phyloP scores from a whole-genome alignment of 2,329 filamentous ascomycete species.

The Aschersonia sp. region DNA sequence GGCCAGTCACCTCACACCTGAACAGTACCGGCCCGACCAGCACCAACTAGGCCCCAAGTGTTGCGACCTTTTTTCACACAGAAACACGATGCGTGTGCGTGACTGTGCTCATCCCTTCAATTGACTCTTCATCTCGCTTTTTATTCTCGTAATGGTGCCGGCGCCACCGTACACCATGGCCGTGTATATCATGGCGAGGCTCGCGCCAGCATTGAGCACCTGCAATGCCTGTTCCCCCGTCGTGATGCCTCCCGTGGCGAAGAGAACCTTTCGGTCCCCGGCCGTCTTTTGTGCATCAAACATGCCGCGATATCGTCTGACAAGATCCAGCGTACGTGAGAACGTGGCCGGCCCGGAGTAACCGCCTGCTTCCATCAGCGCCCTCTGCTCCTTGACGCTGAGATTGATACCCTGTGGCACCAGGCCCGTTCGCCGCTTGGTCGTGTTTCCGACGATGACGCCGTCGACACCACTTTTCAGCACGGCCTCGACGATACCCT shows the following conservation, averaged over 20 bases:
- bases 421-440: slow-evolving; percentile 62
- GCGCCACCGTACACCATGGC: slow-evolving; percentile 50
- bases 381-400: slow-evolving; percentile 48
- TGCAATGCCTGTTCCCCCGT: slow-evolving; percentile 72
- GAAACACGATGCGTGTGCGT: not conserved
- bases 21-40: no score
- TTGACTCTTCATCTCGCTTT: slow-evolving; percentile 40
- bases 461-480: slow-evolving; percentile 79
- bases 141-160: slow-evolving; percentile 51
- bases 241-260: slow-evolving; percentile 86
- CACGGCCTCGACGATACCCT: slow-evolving; percentile 78
- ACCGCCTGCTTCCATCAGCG: slow-evolving; percentile 67
- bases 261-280: slow-evolving; percentile 67
- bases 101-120: not conserved
- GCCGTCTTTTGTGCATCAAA: slow-evolving; percentile 35
- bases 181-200: slow-evolving; percentile 86
- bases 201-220: slow-evolving; percentile 78
- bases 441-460: slow-evolving; percentile 95
- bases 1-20: no score
- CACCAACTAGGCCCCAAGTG: no score
- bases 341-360: slow-evolving; percentile 89
- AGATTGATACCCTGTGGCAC: slow-evolving; percentile 54
- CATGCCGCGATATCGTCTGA: slow-evolving; percentile 61
- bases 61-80: no score
- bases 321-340: slow-evolving; percentile 61